Conservation (phyloP, 345 rosid genomes). For the Garcia nutans region DNA sequence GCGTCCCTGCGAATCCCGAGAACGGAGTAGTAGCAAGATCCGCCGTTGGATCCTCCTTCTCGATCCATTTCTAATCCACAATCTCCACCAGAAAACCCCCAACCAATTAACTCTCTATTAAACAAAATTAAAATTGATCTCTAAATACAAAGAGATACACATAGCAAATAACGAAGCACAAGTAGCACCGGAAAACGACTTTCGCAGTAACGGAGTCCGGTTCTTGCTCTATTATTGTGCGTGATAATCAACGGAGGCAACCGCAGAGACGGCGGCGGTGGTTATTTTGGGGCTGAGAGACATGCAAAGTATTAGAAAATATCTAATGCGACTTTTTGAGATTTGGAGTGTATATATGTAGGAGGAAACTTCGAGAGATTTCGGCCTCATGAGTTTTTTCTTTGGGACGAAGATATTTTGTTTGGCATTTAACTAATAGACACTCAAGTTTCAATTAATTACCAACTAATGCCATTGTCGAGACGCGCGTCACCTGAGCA, state of each 20-base stretch:
- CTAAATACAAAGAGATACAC: constrained; percentile 3
- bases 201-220: no score
- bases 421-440: neutral
- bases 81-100: neutral
- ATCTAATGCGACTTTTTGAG: constrained; percentile 23
- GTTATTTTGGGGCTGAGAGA: neutral
- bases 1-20: constrained; percentile 82
- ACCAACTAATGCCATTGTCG: constrained; percentile 36
- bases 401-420: constrained; percentile 47
- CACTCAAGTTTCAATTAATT: constrained; percentile 15
- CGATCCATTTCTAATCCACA: constrained; percentile 44
- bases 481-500: neutral
- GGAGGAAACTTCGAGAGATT: constrained; percentile 54
- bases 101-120: no score
- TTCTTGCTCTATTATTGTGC: neutral
- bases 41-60: constrained; percentile 62
- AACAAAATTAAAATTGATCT: neutral
- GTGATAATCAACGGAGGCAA: no score
- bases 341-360: neutral
- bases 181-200: neutral
- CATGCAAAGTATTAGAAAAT: constrained; percentile 30
- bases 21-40: constrained; percentile 67
- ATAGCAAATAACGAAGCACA: neutral
- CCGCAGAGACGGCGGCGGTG: neutral
- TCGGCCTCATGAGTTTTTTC: neutral